Conservation (phyloP, 768 basidiomycete species). For the Boletus coccyginus region DNA sequence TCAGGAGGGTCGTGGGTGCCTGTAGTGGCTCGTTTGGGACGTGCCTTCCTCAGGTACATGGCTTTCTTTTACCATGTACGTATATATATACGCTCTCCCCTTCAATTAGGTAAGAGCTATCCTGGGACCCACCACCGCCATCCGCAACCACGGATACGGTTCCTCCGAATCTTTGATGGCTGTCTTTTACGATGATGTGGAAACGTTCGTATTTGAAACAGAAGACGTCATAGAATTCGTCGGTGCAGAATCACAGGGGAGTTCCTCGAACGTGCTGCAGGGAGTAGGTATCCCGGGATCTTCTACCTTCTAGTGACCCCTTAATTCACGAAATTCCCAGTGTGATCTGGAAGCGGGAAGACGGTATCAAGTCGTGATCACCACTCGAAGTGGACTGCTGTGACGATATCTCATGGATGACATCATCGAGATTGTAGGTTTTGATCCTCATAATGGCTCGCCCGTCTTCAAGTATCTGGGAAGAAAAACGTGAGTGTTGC, state of each 20-base stretch:
- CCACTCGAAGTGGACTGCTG: slow-evolving; percentile 14
- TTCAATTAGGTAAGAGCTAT: slow-evolving; percentile 1
- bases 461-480: slow-evolving; percentile 11
- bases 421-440: slow-evolving; percentile 14
- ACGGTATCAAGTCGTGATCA: slow-evolving; percentile 8
- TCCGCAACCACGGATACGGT: slow-evolving; percentile 10
- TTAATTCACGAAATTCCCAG: neutral
- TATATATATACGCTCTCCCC: neutral
- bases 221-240: slow-evolving; percentile 11
- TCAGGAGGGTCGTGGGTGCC: slow-evolving; percentile 1
- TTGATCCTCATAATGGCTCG: slow-evolving; percentile 5
- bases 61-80: neutral
- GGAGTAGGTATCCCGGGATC: neutral
- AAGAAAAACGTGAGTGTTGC: slow-evolving; percentile 5
- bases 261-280: neutral
- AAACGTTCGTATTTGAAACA: slow-evolving; percentile 7
- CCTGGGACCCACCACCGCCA: slow-evolving; percentile 8
- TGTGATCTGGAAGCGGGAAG: slow-evolving; percentile 8
- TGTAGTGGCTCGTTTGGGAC: slow-evolving; percentile 16
- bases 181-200: neutral
- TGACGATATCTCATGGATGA: slow-evolving; percentile 18
- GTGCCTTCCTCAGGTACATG: slow-evolving; percentile 4
- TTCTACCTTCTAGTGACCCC: neutral
- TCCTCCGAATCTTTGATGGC: slow-evolving; percentile 8
- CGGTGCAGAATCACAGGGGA: neutral